Base-by-base conservation (phyloP, 306 rosid species). In the Gynostemma pentaphyllum region DNA sequence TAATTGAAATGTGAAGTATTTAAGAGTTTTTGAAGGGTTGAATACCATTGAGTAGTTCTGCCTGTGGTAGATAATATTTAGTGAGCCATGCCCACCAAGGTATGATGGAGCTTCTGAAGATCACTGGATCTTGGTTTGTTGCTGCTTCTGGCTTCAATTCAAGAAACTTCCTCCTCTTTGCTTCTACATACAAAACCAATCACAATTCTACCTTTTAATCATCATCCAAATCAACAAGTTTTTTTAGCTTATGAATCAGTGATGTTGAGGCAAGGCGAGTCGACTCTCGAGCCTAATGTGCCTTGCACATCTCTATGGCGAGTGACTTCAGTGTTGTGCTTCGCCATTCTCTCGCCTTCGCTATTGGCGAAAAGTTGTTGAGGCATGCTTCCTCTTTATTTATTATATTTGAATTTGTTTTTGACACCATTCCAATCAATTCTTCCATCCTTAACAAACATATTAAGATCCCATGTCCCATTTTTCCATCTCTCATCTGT, bases 41-140 rank as follows among this genome's bases (percentile, higher is more conserved):
- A 22, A 2, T 49, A 73, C 82, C 80, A n/a, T 71, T 77, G 22
- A 80, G 52, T n/a, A 68, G 71, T 70, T 76, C 71, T 5, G 77
- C 76, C 27, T 81, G 70, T 14, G 74, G 78, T 11, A 78, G 74
- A 39, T 75, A 45, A 12, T 72, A 77, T 47, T 51, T 49, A 24
- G 8, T 15, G 9, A 74, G 67, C 78, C 86, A 77, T 52, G 78
- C 80, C 82, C 86, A 81, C 82, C 80, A 74, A 42, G 85, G 78
- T 28, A 77, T 50, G 34, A 74, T 66, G 51, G 82, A 74, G 70
- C 52, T 74, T 68, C 54, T 60, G 8, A 81, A 77, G 28, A 57
- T 9, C 45, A 73, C 79, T 27, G 70, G 79, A 1, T 70, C 79
- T 1, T 73, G 70, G 8, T 80, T 70, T 32, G 75, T 70, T 1